Percentiles rank a stretch among this genome's conserved stretches.
These are phyloP conservation scores for Pichia pseudocactophila DNA, from an alignment of 805 yeast species.

Conservation along the genomic window DNA sequence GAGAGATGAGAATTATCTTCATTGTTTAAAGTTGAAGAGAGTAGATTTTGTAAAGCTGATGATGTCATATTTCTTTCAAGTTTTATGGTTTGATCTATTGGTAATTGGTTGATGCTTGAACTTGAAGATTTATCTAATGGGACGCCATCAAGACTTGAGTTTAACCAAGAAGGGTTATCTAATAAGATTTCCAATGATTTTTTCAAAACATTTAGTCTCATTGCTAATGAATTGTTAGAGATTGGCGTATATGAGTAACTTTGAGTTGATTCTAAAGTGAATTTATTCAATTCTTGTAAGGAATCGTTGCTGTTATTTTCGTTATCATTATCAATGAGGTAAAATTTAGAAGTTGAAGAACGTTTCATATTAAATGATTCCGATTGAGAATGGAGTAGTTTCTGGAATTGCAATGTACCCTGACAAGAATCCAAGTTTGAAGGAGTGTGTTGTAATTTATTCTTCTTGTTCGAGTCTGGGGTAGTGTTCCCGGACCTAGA, in stretches of 20 bases:
- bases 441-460: neutral
- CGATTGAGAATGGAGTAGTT: slow-evolving; percentile 6
- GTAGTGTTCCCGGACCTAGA: slow-evolving; percentile 1
- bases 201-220: slow-evolving; percentile 64
- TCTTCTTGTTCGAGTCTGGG: neutral
- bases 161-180: slow-evolving; percentile 43
- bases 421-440: neutral
- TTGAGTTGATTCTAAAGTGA: slow-evolving; percentile 74
- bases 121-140: slow-evolving; percentile 25
- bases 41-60: slow-evolving; percentile 38
- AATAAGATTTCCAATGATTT: slow-evolving; percentile 67
- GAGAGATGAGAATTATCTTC: neutral
- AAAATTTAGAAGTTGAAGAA: slow-evolving; percentile 7
- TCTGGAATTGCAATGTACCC: slow-evolving; percentile 3
- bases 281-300: slow-evolving; percentile 28
- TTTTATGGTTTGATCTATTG: slow-evolving; percentile 11
- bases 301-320: neutral
- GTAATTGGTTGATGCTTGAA: slow-evolving; percentile 25
- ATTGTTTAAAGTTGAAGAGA: slow-evolving; percentile 22
- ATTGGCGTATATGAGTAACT: slow-evolving; percentile 79
- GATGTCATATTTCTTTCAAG: slow-evolving; percentile 37
- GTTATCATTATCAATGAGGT: slow-evolving; percentile 9
- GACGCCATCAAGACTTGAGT: slow-evolving; percentile 17
- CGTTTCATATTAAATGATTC: slow-evolving; percentile 4
- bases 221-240: slow-evolving; percentile 71